Base-by-base conservation (phyloP, 306 rosid genomes). In the Casuarina cunninghamiana region DNA sequence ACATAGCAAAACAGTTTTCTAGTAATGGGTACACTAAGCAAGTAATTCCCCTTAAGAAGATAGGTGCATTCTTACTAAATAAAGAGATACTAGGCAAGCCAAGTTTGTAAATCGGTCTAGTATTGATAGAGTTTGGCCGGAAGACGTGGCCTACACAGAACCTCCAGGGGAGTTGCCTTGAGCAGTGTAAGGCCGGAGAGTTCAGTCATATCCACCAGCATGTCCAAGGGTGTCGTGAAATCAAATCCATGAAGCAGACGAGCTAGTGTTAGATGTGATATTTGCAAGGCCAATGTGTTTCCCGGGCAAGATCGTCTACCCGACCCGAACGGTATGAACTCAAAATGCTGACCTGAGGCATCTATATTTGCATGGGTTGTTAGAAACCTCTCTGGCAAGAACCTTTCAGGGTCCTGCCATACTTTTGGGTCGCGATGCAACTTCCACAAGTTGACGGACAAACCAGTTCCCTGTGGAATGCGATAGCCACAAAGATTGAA, bases 251-350 rank as follows among this genome's bases (percentile, higher is more conserved):
- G 96, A 69, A 90, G 82, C 68, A 88, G 45, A 13, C 90, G 75
- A 42, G 90, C 91, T 16, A 87, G 57, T 5, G 88, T 75, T 54
- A 87, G 48, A 41, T 85, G 81, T 5, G 26, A 73, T 41, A 87
- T 79, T 38, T 87, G 93, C 70, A 68, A 53, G 2, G 87, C 91
- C 37, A 90, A 82, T 0, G 48, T 51, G 0, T 72, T 62, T 6
- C 96, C 96, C 10, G 91, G 93, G 21, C 93, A 90, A 63, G 89
- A 73, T 48, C 93, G 75, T 77, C 93, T 83, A 0, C 93, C 87
- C 21, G 54, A 80, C 17, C 93, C 92, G 65, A 88, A 90, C 12
- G 96, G 91, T 3, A 84, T 82, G 21, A 83, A 83, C 78, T 83
- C 83, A 80, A 85, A 88, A 72, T 88, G 71, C 10, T 80, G 73